Evolutionary conservation across 164 flowering plant species (phyloP).

Genomic region (Liquidambar formosana): DNA sequence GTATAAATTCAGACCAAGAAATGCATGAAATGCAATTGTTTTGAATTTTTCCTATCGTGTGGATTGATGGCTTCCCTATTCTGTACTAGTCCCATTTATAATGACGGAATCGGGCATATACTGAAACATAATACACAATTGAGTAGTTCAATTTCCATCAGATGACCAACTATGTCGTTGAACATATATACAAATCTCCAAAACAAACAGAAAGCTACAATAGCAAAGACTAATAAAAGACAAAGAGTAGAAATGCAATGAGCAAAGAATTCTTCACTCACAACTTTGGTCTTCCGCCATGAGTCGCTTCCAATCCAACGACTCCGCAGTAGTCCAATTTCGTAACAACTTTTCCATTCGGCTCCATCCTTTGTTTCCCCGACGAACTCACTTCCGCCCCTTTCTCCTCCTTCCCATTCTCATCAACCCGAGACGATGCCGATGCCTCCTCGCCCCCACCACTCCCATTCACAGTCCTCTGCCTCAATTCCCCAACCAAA

Average conservation of each 20-base stretch:
- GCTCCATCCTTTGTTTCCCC: slow-evolving; percentile 23
- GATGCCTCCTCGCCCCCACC: slow-evolving; percentile 20
- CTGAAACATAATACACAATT: no score
- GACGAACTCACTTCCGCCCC: slow-evolving; percentile 23
- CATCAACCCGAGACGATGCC: not conserved
- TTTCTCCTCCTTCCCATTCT: slow-evolving; percentile 26
- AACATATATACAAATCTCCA: no score
- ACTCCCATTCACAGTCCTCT: slow-evolving; percentile 54
- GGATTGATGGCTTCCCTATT: no score
- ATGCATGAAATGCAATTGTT: no score
- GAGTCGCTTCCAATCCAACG: slow-evolving; percentile 76
- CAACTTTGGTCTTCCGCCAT: slow-evolving; percentile 66
- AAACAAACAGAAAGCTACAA: not conserved
- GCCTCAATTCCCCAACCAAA: slow-evolving; percentile 56
- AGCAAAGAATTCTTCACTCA: slow-evolving; percentile 27
- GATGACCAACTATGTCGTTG: no score
- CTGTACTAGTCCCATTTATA: no score
- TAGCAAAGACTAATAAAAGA: not conserved
- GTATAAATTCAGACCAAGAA: no score
- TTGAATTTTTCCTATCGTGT: no score
- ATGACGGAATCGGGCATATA: no score
- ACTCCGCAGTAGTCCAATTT: slow-evolving; percentile 55
- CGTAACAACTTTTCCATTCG: slow-evolving; percentile 34
- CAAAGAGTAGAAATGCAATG: not conserved
- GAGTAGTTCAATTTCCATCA: no score